These are phyloP conservation scores for Didymella arachidicola DNA, from an alignment of 2,329 filamentous ascomycete species.

Conservation along the genomic window DNA sequence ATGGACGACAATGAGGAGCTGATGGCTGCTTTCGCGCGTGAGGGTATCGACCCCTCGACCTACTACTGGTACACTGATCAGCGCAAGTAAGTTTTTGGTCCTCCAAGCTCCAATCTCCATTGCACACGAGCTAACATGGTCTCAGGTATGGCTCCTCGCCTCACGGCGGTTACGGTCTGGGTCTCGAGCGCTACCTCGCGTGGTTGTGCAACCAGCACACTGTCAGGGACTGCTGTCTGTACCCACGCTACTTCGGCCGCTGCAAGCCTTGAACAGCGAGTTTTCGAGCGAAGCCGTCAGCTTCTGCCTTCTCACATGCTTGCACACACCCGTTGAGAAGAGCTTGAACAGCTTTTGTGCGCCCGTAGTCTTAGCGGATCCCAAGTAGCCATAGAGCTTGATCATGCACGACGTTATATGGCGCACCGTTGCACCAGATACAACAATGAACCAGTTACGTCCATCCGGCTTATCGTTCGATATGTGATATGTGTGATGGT, in stretches of 20 bases:
- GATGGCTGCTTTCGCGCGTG: conserved; percentile 84
- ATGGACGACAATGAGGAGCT: conserved; percentile 88
- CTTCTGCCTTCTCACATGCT: not conserved
- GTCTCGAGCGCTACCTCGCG: conserved; percentile 80
- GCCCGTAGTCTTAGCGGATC: not conserved
- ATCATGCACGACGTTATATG: not conserved
- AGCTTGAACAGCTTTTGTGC: not conserved
- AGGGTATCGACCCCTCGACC: conserved; percentile 81
- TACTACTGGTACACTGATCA: conserved; percentile 99
- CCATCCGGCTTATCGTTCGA: conserved; percentile 17
- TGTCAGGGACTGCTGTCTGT: conserved; percentile 74
- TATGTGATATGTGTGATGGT: conserved; percentile 3
- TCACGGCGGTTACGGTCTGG: conserved; percentile 92
- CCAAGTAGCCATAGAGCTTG: conserved; percentile 1
- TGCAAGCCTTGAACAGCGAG: conserved; percentile 70
- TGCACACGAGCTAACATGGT: conserved; percentile 26
- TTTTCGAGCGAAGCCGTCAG: not conserved
- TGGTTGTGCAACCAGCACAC: conserved; percentile 73
- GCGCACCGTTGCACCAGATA: conserved; percentile 19
- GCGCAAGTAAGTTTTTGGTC: conserved; percentile 74
- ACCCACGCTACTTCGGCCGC: conserved; percentile 80
- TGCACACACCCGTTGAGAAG: not conserved
- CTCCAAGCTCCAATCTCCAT: not conserved
- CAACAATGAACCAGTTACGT: conserved; percentile 22
- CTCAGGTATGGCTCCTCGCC: conserved; percentile 85